These are phyloP conservation scores for Inosperma sp. DNA, from an alignment of 768 basidiomycete genomes.

Conservation along the genomic window DNA sequence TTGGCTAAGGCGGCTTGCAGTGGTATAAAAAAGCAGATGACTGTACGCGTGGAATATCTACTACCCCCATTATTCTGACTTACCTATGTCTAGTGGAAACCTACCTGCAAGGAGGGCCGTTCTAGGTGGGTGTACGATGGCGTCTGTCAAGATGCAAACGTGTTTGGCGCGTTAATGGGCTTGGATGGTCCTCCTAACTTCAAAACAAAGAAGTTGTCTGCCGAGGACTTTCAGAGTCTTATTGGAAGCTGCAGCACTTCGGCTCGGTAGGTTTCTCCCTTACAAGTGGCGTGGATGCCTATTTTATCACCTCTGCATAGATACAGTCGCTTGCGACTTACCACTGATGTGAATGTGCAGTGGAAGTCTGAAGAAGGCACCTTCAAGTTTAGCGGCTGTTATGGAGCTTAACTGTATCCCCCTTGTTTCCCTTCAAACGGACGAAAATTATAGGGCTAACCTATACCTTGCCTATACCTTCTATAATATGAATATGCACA, in stretches of 20 bases:
- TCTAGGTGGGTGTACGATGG: slow-evolving; percentile 52
- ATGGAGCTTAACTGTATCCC: slow-evolving; percentile 34
- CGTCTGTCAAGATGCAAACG: slow-evolving; percentile 43
- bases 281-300: not conserved
- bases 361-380: slow-evolving; percentile 44
- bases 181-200: slow-evolving; percentile 44
- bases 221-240: slow-evolving; percentile 29
- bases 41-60: slow-evolving; percentile 20
- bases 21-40: slow-evolving; percentile 52
- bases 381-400: slow-evolving; percentile 53
- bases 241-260: slow-evolving; percentile 29
- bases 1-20: slow-evolving; percentile 41
- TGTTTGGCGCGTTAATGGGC: slow-evolving; percentile 44
- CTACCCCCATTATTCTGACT: not conserved
- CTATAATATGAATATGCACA: too few relatives aligned
- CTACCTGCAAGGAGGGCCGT: slow-evolving; percentile 41
- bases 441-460: too few relatives aligned
- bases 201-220: slow-evolving; percentile 45
- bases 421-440: too few relatives aligned
- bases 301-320: not conserved
- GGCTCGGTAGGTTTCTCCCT: not conserved
- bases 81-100: slow-evolving; percentile 39
- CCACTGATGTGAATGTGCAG: slow-evolving; percentile 42
- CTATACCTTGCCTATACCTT: too few relatives aligned
- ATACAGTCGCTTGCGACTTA: slow-evolving; percentile 30